These are phyloP conservation scores for Aristolochia fimbriata DNA, from an alignment of 164 flowering plant genomes.

Conservation along the genomic window DNA sequence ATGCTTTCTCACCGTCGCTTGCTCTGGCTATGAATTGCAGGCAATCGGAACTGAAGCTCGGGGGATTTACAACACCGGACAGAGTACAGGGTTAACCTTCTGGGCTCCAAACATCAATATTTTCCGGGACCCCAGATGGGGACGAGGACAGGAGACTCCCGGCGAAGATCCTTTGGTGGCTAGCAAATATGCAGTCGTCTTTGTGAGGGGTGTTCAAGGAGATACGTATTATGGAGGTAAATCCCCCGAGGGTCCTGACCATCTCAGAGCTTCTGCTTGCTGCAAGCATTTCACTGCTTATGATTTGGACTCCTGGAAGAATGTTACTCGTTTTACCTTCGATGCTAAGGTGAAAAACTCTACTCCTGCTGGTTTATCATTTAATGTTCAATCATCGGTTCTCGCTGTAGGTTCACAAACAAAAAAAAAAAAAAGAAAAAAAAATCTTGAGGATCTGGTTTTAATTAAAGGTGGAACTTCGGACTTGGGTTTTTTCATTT, in stretches of 20 bases:
- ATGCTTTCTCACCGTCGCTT: too few species aligned
- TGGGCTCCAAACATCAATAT: constrained; percentile 96
- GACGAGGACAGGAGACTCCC: constrained; percentile 95
- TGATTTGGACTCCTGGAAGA: constrained; percentile 80
- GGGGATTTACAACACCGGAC: constrained; percentile 78
- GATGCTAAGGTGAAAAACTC: constrained; percentile 32
- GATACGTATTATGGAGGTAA: constrained; percentile 46
- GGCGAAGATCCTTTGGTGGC: constrained; percentile 78
- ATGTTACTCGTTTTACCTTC: constrained; percentile 43
- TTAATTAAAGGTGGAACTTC: too few species aligned
- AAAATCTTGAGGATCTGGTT: too few species aligned
- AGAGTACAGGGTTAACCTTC: constrained; percentile 82
- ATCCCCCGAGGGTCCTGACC: constrained; percentile 21
- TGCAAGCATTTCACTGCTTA: constrained; percentile 95
- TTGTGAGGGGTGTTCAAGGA: constrained; percentile 86
- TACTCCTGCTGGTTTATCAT: too few species aligned
- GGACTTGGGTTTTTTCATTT: too few species aligned
- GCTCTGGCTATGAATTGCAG: constrained; percentile 14
- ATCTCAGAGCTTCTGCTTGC: constrained; percentile 66
- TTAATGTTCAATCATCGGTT: too few species aligned
- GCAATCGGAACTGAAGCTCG: constrained; percentile 74
- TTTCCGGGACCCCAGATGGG: constrained; percentile 95
- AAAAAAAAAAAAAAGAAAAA: constrained; percentile 1
- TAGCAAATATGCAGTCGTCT: constrained; percentile 54
- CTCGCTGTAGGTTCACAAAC: too few species aligned